Conservation (phyloP, 1,284 basidiomycete genomes). For the Ganoderma multipileum region DNA sequence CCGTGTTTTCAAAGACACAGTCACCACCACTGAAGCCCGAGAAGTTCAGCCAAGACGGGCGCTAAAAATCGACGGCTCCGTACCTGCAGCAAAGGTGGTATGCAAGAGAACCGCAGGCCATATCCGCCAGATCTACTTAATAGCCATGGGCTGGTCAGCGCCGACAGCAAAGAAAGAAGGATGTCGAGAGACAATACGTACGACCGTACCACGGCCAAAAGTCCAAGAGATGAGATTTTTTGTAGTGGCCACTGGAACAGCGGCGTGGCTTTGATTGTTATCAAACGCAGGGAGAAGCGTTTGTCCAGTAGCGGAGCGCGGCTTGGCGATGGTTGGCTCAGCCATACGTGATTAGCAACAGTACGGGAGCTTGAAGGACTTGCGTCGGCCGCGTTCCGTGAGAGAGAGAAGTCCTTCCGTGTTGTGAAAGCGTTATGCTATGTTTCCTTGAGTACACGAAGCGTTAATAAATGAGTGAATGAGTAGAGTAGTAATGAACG, state of each 20-base stretch:
- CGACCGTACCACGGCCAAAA: slow-evolving; percentile 67
- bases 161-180: not conserved
- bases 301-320: slow-evolving; percentile 25
- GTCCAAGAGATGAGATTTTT: slow-evolving; percentile 55
- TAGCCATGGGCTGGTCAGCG: slow-evolving; percentile 1
- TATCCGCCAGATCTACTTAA: slow-evolving; percentile 62
- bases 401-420: not conserved
- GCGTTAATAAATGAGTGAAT: not conserved
- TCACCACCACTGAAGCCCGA: slow-evolving; percentile 45
- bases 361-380: too few species aligned
- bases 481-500: not conserved
- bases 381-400: not conserved
- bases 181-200: slow-evolving; percentile 30
- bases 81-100: slow-evolving; percentile 62
- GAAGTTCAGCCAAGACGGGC: not conserved
- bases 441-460: not conserved
- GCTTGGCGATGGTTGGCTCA: not conserved
- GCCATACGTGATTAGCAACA: not conserved
- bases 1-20: not conserved
- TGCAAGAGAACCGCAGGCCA: slow-evolving; percentile 72
- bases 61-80: slow-evolving; percentile 15
- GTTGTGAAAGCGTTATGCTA: not conserved
- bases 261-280: slow-evolving; percentile 8
- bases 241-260: slow-evolving; percentile 16
- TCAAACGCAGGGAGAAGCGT: slow-evolving; percentile 26